phyloP scores from a whole-genome alignment of 441 rosid species.

The Brassica balearica region DNA sequence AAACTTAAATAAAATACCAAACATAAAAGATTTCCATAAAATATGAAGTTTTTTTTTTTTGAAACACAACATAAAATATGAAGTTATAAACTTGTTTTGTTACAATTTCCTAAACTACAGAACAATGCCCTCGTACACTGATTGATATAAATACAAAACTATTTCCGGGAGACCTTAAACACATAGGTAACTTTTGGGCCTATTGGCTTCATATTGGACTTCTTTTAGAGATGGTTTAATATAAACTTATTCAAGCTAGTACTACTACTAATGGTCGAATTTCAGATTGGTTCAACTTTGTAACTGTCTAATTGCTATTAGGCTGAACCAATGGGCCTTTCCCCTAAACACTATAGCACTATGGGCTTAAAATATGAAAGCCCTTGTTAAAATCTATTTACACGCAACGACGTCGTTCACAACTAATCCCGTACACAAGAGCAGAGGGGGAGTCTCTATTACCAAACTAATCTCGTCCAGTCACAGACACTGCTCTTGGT shows the following conservation, averaged over 20 bases:
- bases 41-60: not conserved
- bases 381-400: not conserved
- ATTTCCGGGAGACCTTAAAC: not conserved
- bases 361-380: not conserved
- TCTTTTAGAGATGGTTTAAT: not conserved
- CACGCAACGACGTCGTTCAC: slow-evolving; percentile 30
- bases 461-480: not conserved
- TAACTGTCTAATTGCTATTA: not conserved
- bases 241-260: not conserved
- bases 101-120: not conserved
- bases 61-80: not conserved
- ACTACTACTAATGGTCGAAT: not conserved
- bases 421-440: not conserved
- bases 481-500: slow-evolving; percentile 2
- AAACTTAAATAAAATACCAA: not conserved
- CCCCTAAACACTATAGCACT: not conserved
- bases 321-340: not conserved
- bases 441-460: not conserved
- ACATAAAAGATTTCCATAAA: not conserved
- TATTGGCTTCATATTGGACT: not conserved
- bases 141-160: not conserved
- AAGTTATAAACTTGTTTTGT: not conserved
- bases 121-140: not conserved
- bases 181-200: not conserved
- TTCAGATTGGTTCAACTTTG: not conserved